Conservation (phyloP, 768 basidiomycete species). For the Mrakia blollopis region DNA sequence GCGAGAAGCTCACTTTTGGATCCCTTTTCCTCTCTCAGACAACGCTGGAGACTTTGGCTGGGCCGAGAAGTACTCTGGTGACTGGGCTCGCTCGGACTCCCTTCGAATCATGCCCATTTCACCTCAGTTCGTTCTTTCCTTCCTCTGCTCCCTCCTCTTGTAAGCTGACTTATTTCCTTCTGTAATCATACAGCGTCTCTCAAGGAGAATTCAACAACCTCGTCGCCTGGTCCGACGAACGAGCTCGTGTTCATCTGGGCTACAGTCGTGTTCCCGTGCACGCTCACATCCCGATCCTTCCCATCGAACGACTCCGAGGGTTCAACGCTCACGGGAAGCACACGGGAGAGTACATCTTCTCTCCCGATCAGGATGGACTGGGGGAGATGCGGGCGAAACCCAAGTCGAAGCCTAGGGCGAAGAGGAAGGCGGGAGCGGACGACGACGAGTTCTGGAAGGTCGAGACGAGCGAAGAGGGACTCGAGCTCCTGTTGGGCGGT, state of each 20-base stretch:
- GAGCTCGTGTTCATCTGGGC: constrained; percentile 1
- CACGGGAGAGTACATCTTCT: constrained; percentile 3
- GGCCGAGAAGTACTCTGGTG: constrained; percentile 15
- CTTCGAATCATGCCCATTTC: constrained; percentile 17
- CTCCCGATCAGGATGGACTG: neutral
- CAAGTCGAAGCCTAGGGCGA: neutral
- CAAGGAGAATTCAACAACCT: neutral
- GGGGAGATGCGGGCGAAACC: neutral
- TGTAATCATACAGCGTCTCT: neutral
- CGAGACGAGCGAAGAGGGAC: neutral
- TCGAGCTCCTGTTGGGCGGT: neutral
- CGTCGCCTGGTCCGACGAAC: neutral
- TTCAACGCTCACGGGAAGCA: constrained; percentile 17
- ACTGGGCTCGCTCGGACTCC: neutral
- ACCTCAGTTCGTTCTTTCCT: neutral
- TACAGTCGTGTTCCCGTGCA: neutral
- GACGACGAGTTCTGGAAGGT: constrained; percentile 5
- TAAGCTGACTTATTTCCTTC: neutral
- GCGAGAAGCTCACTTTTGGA: neutral
- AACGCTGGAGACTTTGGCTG: constrained; percentile 13
- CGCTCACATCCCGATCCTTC: constrained; percentile 22
- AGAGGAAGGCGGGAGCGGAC: neutral
- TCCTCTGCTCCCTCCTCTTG: neutral
- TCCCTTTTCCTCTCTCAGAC: neutral
- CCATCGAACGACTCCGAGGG: constrained; percentile 5